Evolutionary conservation across 306 rosid species (phyloP).

Genomic region (Amphicarpaea edgeworthii): DNA sequence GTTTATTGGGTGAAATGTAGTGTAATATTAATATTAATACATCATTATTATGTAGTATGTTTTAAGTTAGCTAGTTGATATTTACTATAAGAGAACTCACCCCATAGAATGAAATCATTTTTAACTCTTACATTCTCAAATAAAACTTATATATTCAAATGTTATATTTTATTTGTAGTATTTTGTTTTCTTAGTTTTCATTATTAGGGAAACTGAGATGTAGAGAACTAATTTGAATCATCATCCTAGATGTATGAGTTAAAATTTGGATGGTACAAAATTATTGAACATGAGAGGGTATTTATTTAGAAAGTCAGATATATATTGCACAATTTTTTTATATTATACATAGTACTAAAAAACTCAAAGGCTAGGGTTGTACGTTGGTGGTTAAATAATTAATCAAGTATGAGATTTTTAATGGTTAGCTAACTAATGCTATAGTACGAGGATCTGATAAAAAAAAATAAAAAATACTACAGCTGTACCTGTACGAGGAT

Average conservation of each 20-base stretch:
- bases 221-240: not conserved
- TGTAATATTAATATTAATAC: not conserved
- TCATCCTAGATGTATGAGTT: not conserved
- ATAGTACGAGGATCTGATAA: too few species aligned
- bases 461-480: not conserved
- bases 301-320: conserved; percentile 3
- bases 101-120: too few species aligned
- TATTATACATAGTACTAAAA: not conserved
- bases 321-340: not conserved
- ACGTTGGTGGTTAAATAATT: not conserved
- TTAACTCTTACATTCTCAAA: too few species aligned
- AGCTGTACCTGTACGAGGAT: not conserved
- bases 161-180: too few species aligned
- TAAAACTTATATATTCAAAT: too few species aligned
- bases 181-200: not conserved
- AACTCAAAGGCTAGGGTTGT: not conserved
- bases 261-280: not conserved
- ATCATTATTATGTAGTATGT: not conserved
- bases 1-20: not conserved
- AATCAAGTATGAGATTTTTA: not conserved
- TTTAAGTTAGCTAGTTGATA: not conserved
- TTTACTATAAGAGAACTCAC: not conserved
- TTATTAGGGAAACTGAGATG: not conserved
- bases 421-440: not conserved
- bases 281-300: not conserved